phyloP scores from a whole-genome alignment of 352 stramenopile genomes.

The Pythium angustatum region DNA sequence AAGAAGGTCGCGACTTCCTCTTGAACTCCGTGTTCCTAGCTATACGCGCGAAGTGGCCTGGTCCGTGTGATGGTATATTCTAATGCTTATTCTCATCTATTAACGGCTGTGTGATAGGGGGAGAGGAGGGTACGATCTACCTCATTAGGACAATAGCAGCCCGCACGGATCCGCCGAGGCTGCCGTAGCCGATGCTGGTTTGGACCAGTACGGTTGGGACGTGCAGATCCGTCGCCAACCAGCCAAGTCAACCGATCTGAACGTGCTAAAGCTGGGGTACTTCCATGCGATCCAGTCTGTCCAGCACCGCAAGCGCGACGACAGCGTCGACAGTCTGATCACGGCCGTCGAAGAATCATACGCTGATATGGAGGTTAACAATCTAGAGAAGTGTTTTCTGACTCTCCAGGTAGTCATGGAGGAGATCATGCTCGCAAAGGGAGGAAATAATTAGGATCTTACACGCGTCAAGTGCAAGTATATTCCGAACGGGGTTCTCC shows the following conservation, averaged over 20 bases:
- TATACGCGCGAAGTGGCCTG: conserved; percentile 6
- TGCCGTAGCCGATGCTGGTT: background rate
- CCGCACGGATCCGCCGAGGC: conserved; percentile 7
- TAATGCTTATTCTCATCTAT: no score
- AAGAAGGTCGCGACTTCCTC: background rate
- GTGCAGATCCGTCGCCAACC: conserved; percentile 19
- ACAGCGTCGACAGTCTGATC: conserved; percentile 13
- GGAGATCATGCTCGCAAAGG: conserved; percentile 26
- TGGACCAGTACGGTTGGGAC: background rate
- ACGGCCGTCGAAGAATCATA: conserved; percentile 18
- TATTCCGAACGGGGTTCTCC: background rate
- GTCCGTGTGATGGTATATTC: conserved; percentile 1
- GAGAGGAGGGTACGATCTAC: background rate
- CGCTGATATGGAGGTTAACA: conserved; percentile 14
- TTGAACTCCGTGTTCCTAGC: conserved; percentile 5
- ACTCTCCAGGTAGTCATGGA: conserved; percentile 31
- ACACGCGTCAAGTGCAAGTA: background rate
- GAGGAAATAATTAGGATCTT: no score
- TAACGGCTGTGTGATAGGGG: background rate
- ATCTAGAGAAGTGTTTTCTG: conserved; percentile 29
- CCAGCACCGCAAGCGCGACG: conserved; percentile 13
- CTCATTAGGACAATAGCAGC: conserved; percentile 17
- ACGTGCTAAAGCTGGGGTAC: conserved; percentile 28
- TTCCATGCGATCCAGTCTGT: conserved; percentile 30
- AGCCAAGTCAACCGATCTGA: conserved; percentile 27